A percentile compares a stretch with the other conserved stretches of the same genome.
These are phyloP conservation scores for Fusarium lateritium DNA, from an alignment of 2,329 filamentous ascomycete genomes.

Conservation along the genomic window DNA sequence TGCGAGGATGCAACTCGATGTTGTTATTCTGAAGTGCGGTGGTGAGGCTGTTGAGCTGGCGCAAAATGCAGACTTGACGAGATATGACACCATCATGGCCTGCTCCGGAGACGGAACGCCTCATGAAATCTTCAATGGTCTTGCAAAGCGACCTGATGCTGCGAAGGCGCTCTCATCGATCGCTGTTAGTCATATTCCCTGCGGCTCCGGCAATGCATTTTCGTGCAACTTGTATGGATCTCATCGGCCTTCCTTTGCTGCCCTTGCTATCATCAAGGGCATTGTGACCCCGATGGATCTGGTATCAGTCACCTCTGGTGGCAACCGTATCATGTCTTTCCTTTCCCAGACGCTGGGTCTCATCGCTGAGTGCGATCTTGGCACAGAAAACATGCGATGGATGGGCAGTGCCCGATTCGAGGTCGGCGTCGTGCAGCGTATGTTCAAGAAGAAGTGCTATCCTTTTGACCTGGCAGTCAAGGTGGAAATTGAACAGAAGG, in stretches of 20 bases:
- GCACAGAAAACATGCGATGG: constrained; percentile 92
- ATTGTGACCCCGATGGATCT: constrained; percentile 87
- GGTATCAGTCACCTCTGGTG: constrained; percentile 87
- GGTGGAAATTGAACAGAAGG: constrained; percentile 83
- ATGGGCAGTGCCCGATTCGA: constrained; percentile 91
- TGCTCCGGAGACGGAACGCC: constrained; percentile 94
- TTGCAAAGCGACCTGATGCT: constrained; percentile 84
- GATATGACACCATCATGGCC: constrained; percentile 87
- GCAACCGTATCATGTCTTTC: constrained; percentile 83
- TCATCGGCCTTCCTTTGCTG: constrained; percentile 79
- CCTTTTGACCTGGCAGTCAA: constrained; percentile 92
- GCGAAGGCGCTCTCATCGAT: constrained; percentile 80
- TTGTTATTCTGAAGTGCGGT: constrained; percentile 77
- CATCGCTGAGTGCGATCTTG: constrained; percentile 90
- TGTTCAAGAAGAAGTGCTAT: constrained; percentile 83
- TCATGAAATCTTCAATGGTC: constrained; percentile 94
- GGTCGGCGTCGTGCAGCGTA: constrained; percentile 83
- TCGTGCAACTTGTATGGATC: constrained; percentile 91
- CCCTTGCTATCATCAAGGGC: constrained; percentile 89
- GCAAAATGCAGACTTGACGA: constrained; percentile 80
- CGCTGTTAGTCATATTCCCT: constrained; percentile 89
- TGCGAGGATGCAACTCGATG: constrained; percentile 82
- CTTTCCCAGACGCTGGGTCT: constrained; percentile 92
- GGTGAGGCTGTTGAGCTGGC: constrained; percentile 87
- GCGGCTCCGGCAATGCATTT: constrained; percentile 95